These are phyloP conservation scores for Ceratocystis papillata DNA, from an alignment of 2,329 filamentous ascomycete species.

Conservation along the genomic window DNA sequence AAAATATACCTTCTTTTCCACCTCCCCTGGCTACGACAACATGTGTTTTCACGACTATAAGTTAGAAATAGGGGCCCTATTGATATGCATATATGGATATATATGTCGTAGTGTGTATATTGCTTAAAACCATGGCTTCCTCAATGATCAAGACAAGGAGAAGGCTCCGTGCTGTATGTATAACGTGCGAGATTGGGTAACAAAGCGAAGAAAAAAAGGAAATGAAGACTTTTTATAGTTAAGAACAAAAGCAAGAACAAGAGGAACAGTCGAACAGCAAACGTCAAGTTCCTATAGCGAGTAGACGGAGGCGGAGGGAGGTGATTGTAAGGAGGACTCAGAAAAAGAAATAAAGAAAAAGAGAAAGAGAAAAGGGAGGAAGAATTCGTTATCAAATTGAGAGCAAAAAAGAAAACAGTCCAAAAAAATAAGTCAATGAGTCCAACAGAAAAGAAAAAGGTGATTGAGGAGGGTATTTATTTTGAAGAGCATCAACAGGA, in stretches of 20 bases:
- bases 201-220: neutral
- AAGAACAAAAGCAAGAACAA: neutral
- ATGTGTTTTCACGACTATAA: too few species aligned
- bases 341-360: neutral
- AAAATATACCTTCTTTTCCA: too few species aligned
- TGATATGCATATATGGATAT: too few species aligned
- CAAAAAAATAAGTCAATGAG: slow-evolving; percentile 8
- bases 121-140: too few species aligned
- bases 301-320: neutral
- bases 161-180: neutral
- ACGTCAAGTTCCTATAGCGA: neutral
- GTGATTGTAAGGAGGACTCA: neutral
- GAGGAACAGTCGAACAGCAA: neutral
- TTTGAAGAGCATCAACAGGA: neutral
- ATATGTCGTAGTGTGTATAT: too few species aligned
- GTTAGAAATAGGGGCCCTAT: too few species aligned
- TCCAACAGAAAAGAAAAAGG: slow-evolving; percentile 9
- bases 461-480: slow-evolving; percentile 15
- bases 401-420: neutral
- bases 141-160: neutral
- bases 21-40: too few species aligned
- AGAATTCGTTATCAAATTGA: slow-evolving; percentile 14
- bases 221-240: neutral
- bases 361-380: neutral
- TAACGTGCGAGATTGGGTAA: neutral